Evolutionary conservation across 176 grass and related monocot genomes (phyloP).

Genomic region (Elaeis guineensis): DNA sequence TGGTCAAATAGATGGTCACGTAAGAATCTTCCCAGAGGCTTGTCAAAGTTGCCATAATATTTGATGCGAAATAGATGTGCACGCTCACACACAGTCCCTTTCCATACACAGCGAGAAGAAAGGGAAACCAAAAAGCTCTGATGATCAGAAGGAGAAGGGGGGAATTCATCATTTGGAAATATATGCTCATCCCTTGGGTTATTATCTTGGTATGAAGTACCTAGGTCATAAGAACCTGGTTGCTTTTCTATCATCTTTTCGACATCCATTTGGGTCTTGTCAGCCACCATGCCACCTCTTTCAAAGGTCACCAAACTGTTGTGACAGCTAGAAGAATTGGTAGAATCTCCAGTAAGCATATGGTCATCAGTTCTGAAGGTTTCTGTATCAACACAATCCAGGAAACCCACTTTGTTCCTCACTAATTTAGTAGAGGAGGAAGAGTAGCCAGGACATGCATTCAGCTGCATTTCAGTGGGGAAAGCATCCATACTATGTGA

Average conservation of each 20-base stretch:
- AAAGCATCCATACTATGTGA: conserved; percentile 22
- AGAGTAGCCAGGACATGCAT: background rate
- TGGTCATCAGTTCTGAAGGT: background rate
- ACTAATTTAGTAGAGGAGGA: conserved; percentile 27
- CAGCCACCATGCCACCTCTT: conserved; percentile 3
- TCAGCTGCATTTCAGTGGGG: conserved; percentile 13
- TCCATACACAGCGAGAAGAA: conserved; percentile 80
- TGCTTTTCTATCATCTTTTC: conserved; percentile 11
- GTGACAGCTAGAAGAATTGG: conserved; percentile 18
- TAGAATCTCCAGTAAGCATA: conserved; percentile 1
- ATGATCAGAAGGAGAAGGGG: conserved; percentile 77
- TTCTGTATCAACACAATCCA: background rate
- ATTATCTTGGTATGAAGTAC: conserved; percentile 35
- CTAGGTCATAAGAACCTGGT: conserved; percentile 25
- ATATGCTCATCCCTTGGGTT: conserved; percentile 20
- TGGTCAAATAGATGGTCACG: conserved; percentile 92
- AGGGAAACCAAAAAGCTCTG: conserved; percentile 99
- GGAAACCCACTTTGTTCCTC: conserved; percentile 14
- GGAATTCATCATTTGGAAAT: conserved; percentile 51
- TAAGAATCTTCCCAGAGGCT: conserved; percentile 81
- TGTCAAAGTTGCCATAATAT: conserved; percentile 93
- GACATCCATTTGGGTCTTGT: conserved; percentile 17
- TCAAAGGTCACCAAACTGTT: conserved; percentile 18
- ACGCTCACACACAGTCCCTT: conserved; percentile 70
- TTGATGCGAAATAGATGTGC: conserved; percentile 89